Conservation (phyloP, 2,329 filamentous ascomycete genomes). For the Grosmannia penicillata region DNA sequence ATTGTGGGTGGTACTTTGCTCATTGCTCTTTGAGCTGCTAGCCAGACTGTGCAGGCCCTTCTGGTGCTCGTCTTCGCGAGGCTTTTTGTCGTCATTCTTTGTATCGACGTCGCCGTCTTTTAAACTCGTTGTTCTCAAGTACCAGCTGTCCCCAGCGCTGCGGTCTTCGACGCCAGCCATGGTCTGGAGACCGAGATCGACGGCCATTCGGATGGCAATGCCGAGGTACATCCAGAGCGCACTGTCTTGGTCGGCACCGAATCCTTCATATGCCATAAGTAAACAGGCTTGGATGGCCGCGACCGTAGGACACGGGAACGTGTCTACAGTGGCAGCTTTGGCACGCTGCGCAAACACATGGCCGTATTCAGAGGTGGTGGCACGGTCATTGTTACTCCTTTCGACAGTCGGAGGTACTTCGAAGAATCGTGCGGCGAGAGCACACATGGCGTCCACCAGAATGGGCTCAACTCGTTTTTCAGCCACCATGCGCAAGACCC, state of each 20-base stretch:
- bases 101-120: slow-evolving; percentile 10
- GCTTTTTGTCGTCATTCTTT: slow-evolving; percentile 13
- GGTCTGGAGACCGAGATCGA: slow-evolving; percentile 71
- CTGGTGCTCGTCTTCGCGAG: slow-evolving; percentile 24
- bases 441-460: slow-evolving; percentile 74
- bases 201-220: slow-evolving; percentile 69
- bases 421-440: slow-evolving; percentile 69
- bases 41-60: too few relatives aligned
- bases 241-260: slow-evolving; percentile 77
- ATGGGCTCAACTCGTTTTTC: slow-evolving; percentile 75
- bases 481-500: slow-evolving; percentile 60
- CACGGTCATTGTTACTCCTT: slow-evolving; percentile 26
- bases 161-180: slow-evolving; percentile 53
- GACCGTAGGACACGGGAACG: slow-evolving; percentile 68
- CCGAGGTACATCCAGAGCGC: slow-evolving; percentile 90
- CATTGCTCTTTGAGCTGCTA: too few relatives aligned
- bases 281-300: slow-evolving; percentile 74
- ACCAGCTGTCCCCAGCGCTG: slow-evolving; percentile 31
- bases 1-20: too few relatives aligned
- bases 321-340: slow-evolving; percentile 69
- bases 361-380: slow-evolving; percentile 49
- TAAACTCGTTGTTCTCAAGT: slow-evolving; percentile 16
- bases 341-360: slow-evolving; percentile 68
- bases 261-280: slow-evolving; percentile 76
- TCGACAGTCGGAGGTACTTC: slow-evolving; percentile 38